Conservation (phyloP, 768 basidiomycete species). For the Phanerochaete sordida region DNA sequence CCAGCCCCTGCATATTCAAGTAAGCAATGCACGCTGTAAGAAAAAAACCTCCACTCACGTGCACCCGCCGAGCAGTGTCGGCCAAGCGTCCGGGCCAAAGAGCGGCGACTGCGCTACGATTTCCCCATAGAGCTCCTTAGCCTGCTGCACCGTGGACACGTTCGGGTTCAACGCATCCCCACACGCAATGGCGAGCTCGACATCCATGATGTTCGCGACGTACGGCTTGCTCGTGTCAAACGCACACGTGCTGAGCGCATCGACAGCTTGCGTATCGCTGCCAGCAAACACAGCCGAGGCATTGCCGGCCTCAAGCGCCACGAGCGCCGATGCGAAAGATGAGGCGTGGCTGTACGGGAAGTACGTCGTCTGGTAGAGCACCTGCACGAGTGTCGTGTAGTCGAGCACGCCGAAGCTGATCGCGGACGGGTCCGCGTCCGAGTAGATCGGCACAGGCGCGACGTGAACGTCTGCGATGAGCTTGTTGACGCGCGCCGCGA, state of each 20-base stretch:
- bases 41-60: neutral
- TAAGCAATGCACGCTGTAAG: neutral
- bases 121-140: neutral
- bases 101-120: neutral
- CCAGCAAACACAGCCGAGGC: neutral
- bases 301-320: neutral
- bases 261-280: neutral
- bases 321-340: neutral
- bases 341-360: neutral
- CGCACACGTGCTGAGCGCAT: neutral
- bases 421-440: neutral
- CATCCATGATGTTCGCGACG: neutral
- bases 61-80: neutral
- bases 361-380: slow-evolving; percentile 1
- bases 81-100: neutral
- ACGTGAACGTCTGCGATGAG: neutral
- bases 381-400: neutral
- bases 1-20: neutral
- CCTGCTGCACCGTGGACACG: neutral
- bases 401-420: slow-evolving; percentile 1
- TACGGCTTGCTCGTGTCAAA: neutral
- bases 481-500: slow-evolving; percentile 16
- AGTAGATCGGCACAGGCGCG: neutral
- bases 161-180: neutral
- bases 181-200: neutral